These are phyloP conservation scores for Volvox reticuliferus DNA, from an alignment of 139 green algal species.

Conservation along the genomic window DNA sequence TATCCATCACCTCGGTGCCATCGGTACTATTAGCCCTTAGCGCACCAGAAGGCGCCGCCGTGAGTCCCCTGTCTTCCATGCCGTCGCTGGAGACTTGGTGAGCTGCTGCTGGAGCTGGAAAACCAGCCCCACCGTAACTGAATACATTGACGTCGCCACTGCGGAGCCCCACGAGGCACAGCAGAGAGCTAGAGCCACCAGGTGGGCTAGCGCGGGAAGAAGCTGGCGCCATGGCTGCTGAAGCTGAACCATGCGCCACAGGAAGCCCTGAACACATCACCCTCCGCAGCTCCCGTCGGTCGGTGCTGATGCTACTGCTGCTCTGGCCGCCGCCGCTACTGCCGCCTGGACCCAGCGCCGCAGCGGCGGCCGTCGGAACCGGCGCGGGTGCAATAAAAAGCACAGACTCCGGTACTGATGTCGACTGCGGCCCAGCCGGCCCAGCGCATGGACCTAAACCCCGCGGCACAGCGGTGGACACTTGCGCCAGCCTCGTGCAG, in stretches of 20 bases:
- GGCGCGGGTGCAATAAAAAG: background rate
- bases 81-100: background rate
- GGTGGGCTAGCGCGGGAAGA: too few species aligned
- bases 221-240: too few species aligned
- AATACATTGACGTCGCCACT: constrained; percentile 4
- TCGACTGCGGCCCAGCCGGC: background rate
- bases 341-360: background rate
- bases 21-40: too few species aligned
- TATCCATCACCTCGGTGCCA: background rate
- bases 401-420: constrained; percentile 30
- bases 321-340: background rate
- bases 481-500: background rate
- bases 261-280: too few species aligned
- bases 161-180: constrained; percentile 28
- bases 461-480: background rate
- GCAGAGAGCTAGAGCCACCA: background rate
- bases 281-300: too few species aligned
- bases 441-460: background rate
- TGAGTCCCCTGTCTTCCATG: background rate
- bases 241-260: too few species aligned
- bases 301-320: background rate
- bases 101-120: background rate
- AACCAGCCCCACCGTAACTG: background rate
- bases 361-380: background rate
- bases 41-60: background rate